These are phyloP conservation scores for Solanum arcanum DNA, from an alignment of 257 asterid species.

Conservation along the genomic window DNA sequence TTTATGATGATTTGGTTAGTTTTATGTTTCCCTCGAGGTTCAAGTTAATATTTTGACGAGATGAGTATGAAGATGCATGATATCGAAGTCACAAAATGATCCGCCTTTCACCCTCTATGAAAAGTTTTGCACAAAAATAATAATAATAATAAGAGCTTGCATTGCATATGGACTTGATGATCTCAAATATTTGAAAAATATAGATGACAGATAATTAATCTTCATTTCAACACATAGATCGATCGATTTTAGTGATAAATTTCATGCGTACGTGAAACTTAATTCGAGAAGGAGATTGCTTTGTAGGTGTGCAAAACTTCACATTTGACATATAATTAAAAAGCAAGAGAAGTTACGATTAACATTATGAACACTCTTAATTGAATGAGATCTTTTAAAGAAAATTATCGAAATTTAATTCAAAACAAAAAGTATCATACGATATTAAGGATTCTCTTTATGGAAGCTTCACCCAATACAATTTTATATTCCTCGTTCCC, in stretches of 20 bases:
- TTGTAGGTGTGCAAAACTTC: background rate
- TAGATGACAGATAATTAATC: background rate
- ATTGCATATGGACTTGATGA: background rate
- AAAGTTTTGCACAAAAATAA: background rate
- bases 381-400: background rate
- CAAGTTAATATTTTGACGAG: background rate
- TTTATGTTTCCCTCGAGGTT: background rate
- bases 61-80: background rate
- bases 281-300: background rate
- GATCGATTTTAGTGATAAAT: no score
- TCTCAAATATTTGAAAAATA: background rate
- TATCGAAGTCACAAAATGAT: fast-evolving
- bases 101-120: background rate
- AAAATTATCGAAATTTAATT: background rate
- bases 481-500: background rate
- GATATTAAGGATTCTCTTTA: background rate
- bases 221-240: background rate
- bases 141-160: background rate
- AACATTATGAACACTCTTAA: background rate
- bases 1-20: background rate
- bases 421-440: background rate
- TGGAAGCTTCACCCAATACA: background rate
- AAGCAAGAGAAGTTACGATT: no score
- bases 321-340: no score
- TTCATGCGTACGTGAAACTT: no score